Evolutionary conservation across 768 basidiomycete species (phyloP).

Genomic region (Jaapia argillacea): DNA sequence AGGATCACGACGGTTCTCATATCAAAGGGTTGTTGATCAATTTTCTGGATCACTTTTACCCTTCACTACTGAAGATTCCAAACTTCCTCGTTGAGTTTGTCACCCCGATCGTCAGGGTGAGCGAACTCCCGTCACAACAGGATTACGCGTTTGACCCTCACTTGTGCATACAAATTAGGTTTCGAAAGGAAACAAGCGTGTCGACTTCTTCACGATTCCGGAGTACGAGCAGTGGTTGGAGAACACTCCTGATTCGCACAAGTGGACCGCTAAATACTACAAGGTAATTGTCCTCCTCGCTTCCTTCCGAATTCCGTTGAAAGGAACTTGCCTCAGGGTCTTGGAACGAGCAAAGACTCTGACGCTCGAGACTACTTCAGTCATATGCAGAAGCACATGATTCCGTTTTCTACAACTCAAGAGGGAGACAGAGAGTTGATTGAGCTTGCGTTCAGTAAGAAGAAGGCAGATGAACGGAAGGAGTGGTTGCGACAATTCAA

Average conservation of each 20-base stretch:
- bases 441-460: conserved; percentile 98
- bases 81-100: conserved; percentile 97
- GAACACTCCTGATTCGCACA: conserved; percentile 60
- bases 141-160: background rate
- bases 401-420: conserved; percentile 77
- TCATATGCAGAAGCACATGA: conserved; percentile 88
- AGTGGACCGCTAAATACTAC: conserved; percentile 94
- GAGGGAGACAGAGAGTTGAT: conserved; percentile 83
- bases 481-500: conserved; percentile 95
- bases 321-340: conserved; percentile 48
- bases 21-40: conserved; percentile 99
- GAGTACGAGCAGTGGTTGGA: conserved; percentile 93
- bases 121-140: too few species aligned
- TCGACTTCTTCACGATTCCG: conserved; percentile 94
- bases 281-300: conserved; percentile 51
- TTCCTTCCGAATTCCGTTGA: conserved; percentile 6
- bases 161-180: conserved; percentile 34
- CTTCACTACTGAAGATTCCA: conserved; percentile 82
- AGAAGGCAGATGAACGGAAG: conserved; percentile 96
- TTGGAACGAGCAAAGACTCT: conserved; percentile 84
- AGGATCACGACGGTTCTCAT: conserved; percentile 99
- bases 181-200: conserved; percentile 65
- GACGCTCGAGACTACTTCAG: conserved; percentile 93
- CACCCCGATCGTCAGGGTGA: conserved; percentile 91
- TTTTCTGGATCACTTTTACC: conserved; percentile 94